Conservation (phyloP, 1,139 yeast genomes). For the Tardiomyces depauwii region DNA sequence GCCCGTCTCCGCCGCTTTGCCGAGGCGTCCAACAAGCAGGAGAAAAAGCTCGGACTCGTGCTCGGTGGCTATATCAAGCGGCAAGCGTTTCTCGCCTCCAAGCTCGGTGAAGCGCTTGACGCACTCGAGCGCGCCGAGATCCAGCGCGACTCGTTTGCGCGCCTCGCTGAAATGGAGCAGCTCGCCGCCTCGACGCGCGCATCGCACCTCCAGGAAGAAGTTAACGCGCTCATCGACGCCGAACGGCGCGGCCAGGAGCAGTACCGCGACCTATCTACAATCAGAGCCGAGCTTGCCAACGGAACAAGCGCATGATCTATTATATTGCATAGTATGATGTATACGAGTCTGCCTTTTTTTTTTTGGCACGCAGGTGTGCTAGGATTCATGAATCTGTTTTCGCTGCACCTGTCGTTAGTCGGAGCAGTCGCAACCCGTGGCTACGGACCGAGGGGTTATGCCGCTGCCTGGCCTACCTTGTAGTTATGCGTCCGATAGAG, state of each 20-base stretch:
- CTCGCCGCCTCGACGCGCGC: conserved; percentile 24
- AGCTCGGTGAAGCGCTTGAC: conserved; percentile 18
- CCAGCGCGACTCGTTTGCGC: conserved; percentile 17
- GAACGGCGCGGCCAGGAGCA: conserved; percentile 29
- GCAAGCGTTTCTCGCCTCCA: conserved; percentile 20
- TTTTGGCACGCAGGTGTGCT: no score
- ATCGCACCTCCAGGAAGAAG: conserved; percentile 29
- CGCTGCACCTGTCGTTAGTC: no score
- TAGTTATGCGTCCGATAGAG: no score
- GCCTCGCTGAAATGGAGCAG: conserved; percentile 25
- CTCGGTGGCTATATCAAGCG: conserved; percentile 30
- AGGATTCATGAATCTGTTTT: no score
- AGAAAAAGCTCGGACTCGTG: conserved; percentile 23
- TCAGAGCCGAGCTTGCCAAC: not conserved
- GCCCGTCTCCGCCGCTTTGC: conserved; percentile 16
- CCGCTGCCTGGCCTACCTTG: no score
- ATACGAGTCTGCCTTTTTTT: no score
- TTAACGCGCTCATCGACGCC: conserved; percentile 29
- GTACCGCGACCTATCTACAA: conserved; percentile 16
- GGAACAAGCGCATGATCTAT: no score
- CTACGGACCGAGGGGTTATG: no score
- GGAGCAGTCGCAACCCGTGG: no score
- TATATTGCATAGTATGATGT: no score
- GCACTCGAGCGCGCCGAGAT: conserved; percentile 22
- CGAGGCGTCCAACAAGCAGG: conserved; percentile 25